A percentile compares a stretch with the other conserved stretches of the same genome.
These are phyloP conservation scores for Schizosaccharomyces japonicus DNA, from an alignment of 805 yeast genomes.

Conservation along the genomic window DNA sequence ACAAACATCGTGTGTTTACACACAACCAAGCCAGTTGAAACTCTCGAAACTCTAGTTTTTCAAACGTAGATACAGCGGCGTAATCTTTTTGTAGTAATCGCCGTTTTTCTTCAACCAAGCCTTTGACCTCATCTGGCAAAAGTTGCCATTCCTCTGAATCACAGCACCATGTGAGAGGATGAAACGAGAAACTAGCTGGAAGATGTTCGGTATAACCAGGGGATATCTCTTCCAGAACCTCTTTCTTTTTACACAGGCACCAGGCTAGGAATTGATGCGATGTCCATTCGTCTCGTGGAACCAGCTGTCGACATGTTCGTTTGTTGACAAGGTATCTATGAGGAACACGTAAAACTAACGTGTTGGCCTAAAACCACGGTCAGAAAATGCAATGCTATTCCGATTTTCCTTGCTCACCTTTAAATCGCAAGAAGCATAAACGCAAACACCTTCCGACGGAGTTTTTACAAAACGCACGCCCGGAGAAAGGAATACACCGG, in stretches of 20 bases:
- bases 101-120: neutral
- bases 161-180: neutral
- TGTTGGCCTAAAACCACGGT: neutral
- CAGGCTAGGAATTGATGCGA: neutral
- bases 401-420: no score
- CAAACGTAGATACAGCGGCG: neutral
- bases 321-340: neutral
- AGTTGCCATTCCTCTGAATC: neutral
- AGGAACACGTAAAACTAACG: neutral
- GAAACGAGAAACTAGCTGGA: neutral
- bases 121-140: neutral
- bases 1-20: conserved; percentile 3
- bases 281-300: neutral
- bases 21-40: conserved; percentile 1
- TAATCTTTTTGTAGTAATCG: neutral
- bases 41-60: neutral
- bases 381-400: neutral
- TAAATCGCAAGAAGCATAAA: neutral
- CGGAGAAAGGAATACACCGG: neutral
- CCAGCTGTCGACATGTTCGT: neutral
- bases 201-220: neutral
- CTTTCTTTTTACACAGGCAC: neutral
- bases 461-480: neutral
- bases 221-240: neutral
- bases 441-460: neutral